Evolutionary conservation across 2,329 filamentous ascomycete genomes (phyloP), one percentile per base, ranked within the genome.

Genomic region (Gnomoniopsis smithogilvyi): DNA sequence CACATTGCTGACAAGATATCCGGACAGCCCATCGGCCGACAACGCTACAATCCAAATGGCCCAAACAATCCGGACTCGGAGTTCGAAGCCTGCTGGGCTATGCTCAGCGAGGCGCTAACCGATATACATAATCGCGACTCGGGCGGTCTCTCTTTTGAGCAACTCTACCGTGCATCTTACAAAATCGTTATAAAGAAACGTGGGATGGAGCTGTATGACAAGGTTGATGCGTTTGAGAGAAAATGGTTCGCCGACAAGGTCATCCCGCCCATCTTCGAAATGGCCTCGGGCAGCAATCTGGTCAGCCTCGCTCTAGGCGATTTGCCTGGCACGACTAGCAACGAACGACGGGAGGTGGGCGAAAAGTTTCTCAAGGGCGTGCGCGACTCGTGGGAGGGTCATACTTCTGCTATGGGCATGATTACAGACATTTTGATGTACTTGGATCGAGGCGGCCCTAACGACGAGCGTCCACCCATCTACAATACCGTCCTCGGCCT

Each of bases 361-460:
- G 92, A 96, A 73, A 87, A 83, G 68, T 96, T 98, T 64, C 74
- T 99, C 60, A 85, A 84, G 57, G 88, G 86, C 0, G 73, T 98
- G 15, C 89, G 89, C 66, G 81, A 87, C 59, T 86, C 88, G 2
- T 99, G 93, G 92, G 86, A 92, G 62, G 90, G 96, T 63, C 93
- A 99, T 70, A 91, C 93, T 70, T 84, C 90, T 58, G 93, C 90
- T 48, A 96, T 96, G 91, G 92, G 92, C 69, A 98, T 98, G 94
- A 88, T 92, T 53, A 92, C 93, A 3, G 95, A 98, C 72, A 92
- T 98, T 34, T 80, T 98, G 54, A 97, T 98, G 92, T 97, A 97
- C 70, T 91, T 99, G 80, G 94, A 99, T 70, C 89, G 92, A 52
- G 88, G 93, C 30, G 92, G 96, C 63, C 68, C 75, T 6, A 84